Evolutionary conservation across 2,329 filamentous ascomycete genomes (phyloP), one percentile per base, ranked within the genome.

Genomic region (Pleoardoris graminearum): DNA sequence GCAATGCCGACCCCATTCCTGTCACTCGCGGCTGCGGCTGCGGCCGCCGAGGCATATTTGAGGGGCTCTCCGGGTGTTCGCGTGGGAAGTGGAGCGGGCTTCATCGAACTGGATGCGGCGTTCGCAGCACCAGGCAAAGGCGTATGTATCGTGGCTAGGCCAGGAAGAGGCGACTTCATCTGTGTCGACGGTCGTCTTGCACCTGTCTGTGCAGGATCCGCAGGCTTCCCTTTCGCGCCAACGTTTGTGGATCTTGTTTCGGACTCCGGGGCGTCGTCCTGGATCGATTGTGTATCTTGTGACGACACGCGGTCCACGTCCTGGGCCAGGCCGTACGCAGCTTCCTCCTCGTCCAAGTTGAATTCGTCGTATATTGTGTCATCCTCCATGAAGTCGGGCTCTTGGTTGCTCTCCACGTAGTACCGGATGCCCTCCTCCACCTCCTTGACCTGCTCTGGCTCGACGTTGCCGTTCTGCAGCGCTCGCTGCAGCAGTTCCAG

Each of bases 21-120:
- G 76, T 96, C 91, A 72, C 85, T 91, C 39, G 92, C 91, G 1
- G 94, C 93, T 0, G 93, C 94, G 0, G 94, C 94, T 0, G 94
- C 94, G 0, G 94, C 94, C 0, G 94, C 94, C 32, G 94, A 97
- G 38, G 94, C 94, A 71, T 99, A 99, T 76, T 97, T 97, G 61
- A 99, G 80, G 1, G 89, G 90, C 72, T 97, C 93, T 42, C 91
- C 91, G 3, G 91, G 89, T 6, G 90, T 86, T 71, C 93, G 85
- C 53, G 89, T 86, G 1, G 94, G 94, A 64, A 92, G 77, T 16
- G 91, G 87, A 16, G 94, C 94, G 11, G 94, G 93, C 78, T 97
- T 99, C 93, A 97, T 97, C 48, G 81, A 78, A 48, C 80, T 80
- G 48, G 80, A 80, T 51, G 82, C 77, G 45, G 81, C 75, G 68